Percentiles rank a stretch among this genome's conserved stretches.
These are phyloP conservation scores for Cairneyella variabilis DNA, from an alignment of 495 filamentous ascomycete genomes.

Conservation along the genomic window DNA sequence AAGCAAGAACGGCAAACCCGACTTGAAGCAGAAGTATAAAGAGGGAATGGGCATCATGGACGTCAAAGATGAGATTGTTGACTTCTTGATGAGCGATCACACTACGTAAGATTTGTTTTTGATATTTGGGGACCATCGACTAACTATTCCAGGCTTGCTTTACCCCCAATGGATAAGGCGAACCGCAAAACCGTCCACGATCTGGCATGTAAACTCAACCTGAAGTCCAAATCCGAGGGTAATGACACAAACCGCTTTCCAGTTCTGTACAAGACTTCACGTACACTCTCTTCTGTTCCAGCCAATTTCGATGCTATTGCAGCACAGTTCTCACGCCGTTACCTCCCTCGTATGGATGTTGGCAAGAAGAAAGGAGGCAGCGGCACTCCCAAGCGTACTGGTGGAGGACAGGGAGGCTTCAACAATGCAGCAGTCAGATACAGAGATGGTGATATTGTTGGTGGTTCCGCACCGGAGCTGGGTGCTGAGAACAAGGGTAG, in stretches of 20 bases:
- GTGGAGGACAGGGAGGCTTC: conserved; percentile 23
- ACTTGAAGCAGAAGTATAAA: conserved; percentile 68
- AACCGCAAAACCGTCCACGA: conserved; percentile 75
- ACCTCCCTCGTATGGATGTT: conserved; percentile 36
- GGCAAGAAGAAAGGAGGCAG: conserved; percentile 8
- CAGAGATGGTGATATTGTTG: conserved; percentile 87
- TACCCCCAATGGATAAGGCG: conserved; percentile 81
- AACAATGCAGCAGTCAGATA: conserved; percentile 50
- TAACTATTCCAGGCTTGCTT: conserved; percentile 50
- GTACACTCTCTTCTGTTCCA: conserved; percentile 52
- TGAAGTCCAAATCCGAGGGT: conserved; percentile 86
- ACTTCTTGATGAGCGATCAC: conserved; percentile 61
- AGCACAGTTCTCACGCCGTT: conserved; percentile 41
- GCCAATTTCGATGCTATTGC: conserved; percentile 38
- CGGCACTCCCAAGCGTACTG: conserved; percentile 32
- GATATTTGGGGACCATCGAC: background rate
- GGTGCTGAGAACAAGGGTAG: conserved; percentile 79
- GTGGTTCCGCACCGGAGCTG: conserved; percentile 77
- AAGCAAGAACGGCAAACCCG: conserved; percentile 54
- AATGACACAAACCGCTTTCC: conserved; percentile 68
- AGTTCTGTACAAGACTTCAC: conserved; percentile 67
- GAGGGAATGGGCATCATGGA: conserved; percentile 67
- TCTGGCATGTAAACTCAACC: conserved; percentile 60
- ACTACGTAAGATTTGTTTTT: conserved; percentile 51
- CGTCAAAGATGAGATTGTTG: conserved; percentile 65